Evolutionary conservation across 225 moss, liverwort and hornwort genomes (phyloP).

Genomic region (Marchantia polymorpha): DNA sequence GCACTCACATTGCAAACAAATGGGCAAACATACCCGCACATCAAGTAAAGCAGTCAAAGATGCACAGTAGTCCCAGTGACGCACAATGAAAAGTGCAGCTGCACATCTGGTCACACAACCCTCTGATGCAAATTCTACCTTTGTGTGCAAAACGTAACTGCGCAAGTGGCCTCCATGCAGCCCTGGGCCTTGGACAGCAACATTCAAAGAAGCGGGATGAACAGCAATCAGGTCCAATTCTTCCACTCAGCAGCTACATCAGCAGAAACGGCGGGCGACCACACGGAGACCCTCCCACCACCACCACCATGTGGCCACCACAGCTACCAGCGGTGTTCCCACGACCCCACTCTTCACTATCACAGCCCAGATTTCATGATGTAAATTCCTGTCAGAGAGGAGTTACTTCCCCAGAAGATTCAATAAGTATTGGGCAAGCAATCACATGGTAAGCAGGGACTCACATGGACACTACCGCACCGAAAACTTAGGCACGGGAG

Average conservation of each 20-base stretch:
- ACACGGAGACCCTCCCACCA: constrained; percentile 38
- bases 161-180: constrained; percentile 27
- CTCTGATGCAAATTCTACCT: constrained; percentile 38
- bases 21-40: constrained; percentile 22
- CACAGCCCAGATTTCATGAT: constrained; percentile 73
- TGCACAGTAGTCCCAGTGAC: constrained; percentile 18
- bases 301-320: constrained; percentile 41
- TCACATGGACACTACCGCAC: neutral
- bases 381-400: constrained; percentile 60
- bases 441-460: constrained; percentile 24
- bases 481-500: constrained; percentile 3
- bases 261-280: constrained; percentile 35
- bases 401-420: constrained; percentile 20
- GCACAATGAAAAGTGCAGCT: constrained; percentile 32
- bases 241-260: constrained; percentile 50
- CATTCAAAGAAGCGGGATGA: constrained; percentile 32
- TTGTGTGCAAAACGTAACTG: constrained; percentile 35
- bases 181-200: constrained; percentile 36
- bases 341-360: constrained; percentile 99
- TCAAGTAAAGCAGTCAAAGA: constrained; percentile 27
- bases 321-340: constrained; percentile 80
- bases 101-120: constrained; percentile 25
- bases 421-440: constrained; percentile 28
- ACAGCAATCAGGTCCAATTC: constrained; percentile 33
- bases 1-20: constrained; percentile 18